Percentiles rank a stretch among this genome's conserved stretches.
These are phyloP conservation scores for Incumbomyces lentus DNA, from an alignment of 2,329 filamentous ascomycete genomes.

Conservation along the genomic window DNA sequence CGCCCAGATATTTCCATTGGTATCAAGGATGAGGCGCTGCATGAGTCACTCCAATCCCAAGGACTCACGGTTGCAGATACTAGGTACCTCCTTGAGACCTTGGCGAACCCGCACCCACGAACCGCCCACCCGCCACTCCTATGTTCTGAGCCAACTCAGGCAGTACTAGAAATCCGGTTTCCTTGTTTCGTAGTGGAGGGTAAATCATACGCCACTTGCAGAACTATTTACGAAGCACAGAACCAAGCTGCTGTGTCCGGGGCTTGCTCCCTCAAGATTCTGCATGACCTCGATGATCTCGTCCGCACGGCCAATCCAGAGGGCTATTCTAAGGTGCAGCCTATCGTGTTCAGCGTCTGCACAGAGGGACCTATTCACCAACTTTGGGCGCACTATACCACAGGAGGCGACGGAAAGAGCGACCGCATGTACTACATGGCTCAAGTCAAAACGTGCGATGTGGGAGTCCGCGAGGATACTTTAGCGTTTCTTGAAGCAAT, in stretches of 20 bases:
- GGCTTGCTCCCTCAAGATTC: constrained; percentile 4
- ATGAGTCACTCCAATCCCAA: too few species aligned
- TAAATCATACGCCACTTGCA: constrained; percentile 17
- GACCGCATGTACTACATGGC: constrained; percentile 9
- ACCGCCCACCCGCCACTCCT: not conserved
- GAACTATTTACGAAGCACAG: constrained; percentile 14
- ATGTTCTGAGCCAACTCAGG: constrained; percentile 11
- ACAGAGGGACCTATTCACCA: constrained; percentile 20
- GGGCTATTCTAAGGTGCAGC: not conserved
- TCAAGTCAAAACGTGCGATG: constrained; percentile 9
- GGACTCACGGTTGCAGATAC: too few species aligned
- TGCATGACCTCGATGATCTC: constrained; percentile 2
- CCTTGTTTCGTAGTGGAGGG: constrained; percentile 15
- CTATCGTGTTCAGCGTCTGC: constrained; percentile 20
- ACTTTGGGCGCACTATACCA: constrained; percentile 19
- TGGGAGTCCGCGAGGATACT: not conserved
- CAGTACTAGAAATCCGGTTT: constrained; percentile 12
- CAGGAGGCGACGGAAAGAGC: not conserved
- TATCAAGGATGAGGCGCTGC: too few species aligned
- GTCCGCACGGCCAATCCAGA: not conserved
- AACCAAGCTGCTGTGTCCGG: constrained; percentile 18
- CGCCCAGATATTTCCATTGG: too few species aligned
- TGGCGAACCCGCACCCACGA: too few species aligned
- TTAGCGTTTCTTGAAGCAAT: constrained; percentile 6
- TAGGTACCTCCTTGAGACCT: too few species aligned